These are phyloP conservation scores for Dactylellina drechsleri DNA, from an alignment of 2,329 filamentous ascomycete species.

Conservation along the genomic window DNA sequence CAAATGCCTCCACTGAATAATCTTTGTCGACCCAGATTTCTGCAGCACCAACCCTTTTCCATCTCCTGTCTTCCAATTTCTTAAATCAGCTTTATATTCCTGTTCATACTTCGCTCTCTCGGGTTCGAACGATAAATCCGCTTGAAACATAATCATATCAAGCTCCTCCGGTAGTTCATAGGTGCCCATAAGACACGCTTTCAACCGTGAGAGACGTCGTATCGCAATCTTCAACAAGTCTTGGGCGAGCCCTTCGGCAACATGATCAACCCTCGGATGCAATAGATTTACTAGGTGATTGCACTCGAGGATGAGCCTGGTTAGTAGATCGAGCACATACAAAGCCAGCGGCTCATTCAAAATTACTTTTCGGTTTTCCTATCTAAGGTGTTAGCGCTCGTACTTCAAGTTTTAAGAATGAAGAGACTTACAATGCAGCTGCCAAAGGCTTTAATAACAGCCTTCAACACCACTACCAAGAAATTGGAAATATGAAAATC, in stretches of 20 bases:
- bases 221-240: constrained; percentile 40
- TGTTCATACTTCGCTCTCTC: constrained; percentile 26
- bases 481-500: constrained; percentile 40
- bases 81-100: constrained; percentile 26
- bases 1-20: constrained; percentile 34
- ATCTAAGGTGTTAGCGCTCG: neutral
- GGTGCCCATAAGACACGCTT: constrained; percentile 2
- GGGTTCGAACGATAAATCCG: constrained; percentile 21
- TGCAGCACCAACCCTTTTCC: constrained; percentile 14
- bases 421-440: constrained; percentile 13
- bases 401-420: neutral
- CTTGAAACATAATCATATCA: constrained; percentile 33
- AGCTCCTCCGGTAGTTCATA: constrained; percentile 27
- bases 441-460: constrained; percentile 26
- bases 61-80: constrained; percentile 27
- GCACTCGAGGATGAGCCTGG: constrained; percentile 18
- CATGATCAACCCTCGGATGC: constrained; percentile 18
- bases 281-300: constrained; percentile 35
- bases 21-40: constrained; percentile 18
- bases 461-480: constrained; percentile 32
- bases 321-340: constrained; percentile 20
- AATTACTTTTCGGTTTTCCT: neutral
- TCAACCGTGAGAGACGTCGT: constrained; percentile 21
- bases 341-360: constrained; percentile 29
- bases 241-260: constrained; percentile 25